Evolutionary conservation across 345 rosid species (phyloP), one percentile per base, ranked within the genome.

Genomic region (Dipteronia sinensis): DNA sequence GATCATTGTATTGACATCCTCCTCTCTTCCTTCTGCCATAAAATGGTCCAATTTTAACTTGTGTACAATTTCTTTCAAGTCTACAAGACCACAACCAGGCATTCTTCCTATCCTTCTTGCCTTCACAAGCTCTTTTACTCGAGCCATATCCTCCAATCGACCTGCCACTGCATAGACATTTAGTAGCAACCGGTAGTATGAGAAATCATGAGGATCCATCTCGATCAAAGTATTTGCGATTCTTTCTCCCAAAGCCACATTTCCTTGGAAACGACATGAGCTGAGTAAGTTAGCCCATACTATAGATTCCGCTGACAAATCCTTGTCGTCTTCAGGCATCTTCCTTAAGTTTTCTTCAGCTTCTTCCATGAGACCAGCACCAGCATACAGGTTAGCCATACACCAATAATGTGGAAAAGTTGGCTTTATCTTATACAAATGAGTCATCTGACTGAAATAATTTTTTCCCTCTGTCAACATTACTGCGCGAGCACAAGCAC

Each of bases 341-440:
- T 76, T 82, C 82, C 87, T 86, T 56, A 93, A 66, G 58, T 80
- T 70, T 71, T 84, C 87, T 67, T 87, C 86, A 3, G 95, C 92
- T 80, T 87, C 89, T 76, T 81, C 75, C 67, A 79, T 23, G 8
- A 82, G 77, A 65, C 90, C 88, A 0, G 78, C 82, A 17, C 63
- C 67, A 27, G 84, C 76, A 74, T 89, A 89, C 44, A 93, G 90
- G 83, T 91, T 90, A 72, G 94, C 93, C 89, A 91, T 87, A 69
- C 94, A 93, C 98, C 96, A 93, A 80, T 25, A 80, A 82, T 93
- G 95, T 40, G 89, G 92, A 76, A 93, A 93, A 84, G 84, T 93
- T 12, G 90, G 93, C 82, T 87, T 93, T 76, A 93, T 71, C 55
- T 84, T 67, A 34, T 85, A 86, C 65, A 76, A 71, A 8, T 79